Conservation (phyloP, 164 flowering plant genomes). For the Vitis vinifera region ASM3070453v1 NC_081815.1:1185501-1186000, state of each 20-base stretch:
- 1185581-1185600: constrained; percentile 92
- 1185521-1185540: constrained; percentile 6
- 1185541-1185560: constrained; percentile 10
- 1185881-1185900: constrained; percentile 79
- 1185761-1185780: constrained; percentile 4
- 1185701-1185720: constrained; percentile 30
- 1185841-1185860: constrained; percentile 95
- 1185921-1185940: too few species aligned
- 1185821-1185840: constrained; percentile 88
- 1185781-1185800: constrained; percentile 74
- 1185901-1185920: constrained; percentile 73
- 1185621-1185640: constrained; percentile 36
- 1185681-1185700: too few species aligned
- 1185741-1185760: constrained; percentile 2
- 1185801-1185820: constrained; percentile 86
- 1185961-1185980: neutral
- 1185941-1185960: too few species aligned
- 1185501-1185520: neutral
- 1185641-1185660: neutral
- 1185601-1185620: constrained; percentile 93
- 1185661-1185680: too few species aligned
- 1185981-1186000: neutral
- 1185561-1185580: constrained; percentile 92
- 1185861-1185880: constrained; percentile 99
- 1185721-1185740: too few species aligned